Base-by-base conservation (phyloP, 495 filamentous ascomycete genomes). In the Aspergillus panamensis region DNA sequence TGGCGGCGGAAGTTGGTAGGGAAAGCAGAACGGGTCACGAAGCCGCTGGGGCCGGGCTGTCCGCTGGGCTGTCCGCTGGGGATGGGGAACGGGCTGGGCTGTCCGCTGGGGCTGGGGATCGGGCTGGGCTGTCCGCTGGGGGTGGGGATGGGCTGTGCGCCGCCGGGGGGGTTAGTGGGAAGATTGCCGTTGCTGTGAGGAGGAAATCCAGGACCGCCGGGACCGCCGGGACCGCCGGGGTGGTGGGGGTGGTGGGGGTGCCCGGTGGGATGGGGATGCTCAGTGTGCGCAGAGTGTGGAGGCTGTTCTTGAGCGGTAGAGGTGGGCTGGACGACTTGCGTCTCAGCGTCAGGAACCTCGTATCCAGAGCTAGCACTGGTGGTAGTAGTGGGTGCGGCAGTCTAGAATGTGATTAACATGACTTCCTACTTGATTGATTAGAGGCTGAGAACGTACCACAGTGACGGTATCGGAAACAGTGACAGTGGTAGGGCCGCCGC, bases 401-500 rank as follows among this genome's bases (percentile, higher is more conserved):
- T 57, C 61, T 66, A 44, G n/a, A n/a, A 21, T 13, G 8, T 12
- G 16, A 48, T 58, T 51, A 61, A 58, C 25, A 48, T 0, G 32
- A 16, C 2, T 30, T 30, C 33, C 17, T 35, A 25, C 8, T 47
- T 14, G 1, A 21, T 37, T 19, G n/a, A 29, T 39, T 6, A 21
- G 33, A 2, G 5, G 16, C 6, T 21, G 14, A 16, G 31, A 58
- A 69, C 74, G 53, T 71, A 78, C 77, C 57, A 75, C 73, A 55
- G 77, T 76, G 67, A 77, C 68, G 14, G 72, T 75, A 21, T 68
- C 59, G 16, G 65, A 69, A 16, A 67, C 68, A 20, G 73, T 70
- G 50, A 76, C 71, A 29, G 75, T 80, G 17, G 74, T 75, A 54
- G 72, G 74, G 35, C 56, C 61, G 37, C 55, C 56, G 61, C 52